phyloP scores from a whole-genome alignment of 2,329 filamentous ascomycete species.

The Colletotrichum gloeosporioides region DNA sequence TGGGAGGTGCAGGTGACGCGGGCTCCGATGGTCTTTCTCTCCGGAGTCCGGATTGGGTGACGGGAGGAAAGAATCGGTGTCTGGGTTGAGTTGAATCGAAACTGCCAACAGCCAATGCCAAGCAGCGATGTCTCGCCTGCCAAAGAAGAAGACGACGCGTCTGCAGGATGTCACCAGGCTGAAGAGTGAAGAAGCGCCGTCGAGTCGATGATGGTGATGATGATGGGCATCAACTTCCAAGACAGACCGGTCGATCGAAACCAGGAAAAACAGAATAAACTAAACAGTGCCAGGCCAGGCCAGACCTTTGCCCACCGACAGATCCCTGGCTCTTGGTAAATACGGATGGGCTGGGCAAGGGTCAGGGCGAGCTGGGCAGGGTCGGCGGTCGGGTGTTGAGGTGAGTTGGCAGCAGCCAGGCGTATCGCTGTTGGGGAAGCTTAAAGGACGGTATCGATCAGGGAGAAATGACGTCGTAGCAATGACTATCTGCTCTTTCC shows the following conservation, averaged over 20 bases:
- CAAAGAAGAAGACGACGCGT: neutral
- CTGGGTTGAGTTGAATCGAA: neutral
- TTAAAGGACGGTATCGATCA: conserved; percentile 6
- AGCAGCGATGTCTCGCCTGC: neutral
- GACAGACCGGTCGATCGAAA: neutral
- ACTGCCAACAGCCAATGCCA: neutral
- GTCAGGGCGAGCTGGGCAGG: neutral
- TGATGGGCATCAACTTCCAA: neutral
- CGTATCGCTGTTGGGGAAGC: neutral
- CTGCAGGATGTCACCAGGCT: neutral
- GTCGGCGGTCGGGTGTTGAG: neutral
- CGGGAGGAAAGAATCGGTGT: neutral
- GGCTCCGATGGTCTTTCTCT: neutral
- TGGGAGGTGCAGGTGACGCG: neutral
- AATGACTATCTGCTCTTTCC: neutral
- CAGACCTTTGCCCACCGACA: neutral
- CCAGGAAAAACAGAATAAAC: neutral
- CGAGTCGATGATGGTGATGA: neutral
- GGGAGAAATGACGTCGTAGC: conserved; percentile 17
- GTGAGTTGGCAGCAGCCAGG: conserved; percentile 3
- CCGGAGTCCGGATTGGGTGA: neutral
- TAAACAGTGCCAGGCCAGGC: neutral
- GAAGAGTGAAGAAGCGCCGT: neutral
- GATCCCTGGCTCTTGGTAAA: neutral
- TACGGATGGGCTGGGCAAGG: conserved; percentile 2